Percentiles rank a stretch among this genome's conserved stretches.
Conservation (phyloP, 2,329 filamentous ascomycete species). For the Diaporthe destruens region DNA sequence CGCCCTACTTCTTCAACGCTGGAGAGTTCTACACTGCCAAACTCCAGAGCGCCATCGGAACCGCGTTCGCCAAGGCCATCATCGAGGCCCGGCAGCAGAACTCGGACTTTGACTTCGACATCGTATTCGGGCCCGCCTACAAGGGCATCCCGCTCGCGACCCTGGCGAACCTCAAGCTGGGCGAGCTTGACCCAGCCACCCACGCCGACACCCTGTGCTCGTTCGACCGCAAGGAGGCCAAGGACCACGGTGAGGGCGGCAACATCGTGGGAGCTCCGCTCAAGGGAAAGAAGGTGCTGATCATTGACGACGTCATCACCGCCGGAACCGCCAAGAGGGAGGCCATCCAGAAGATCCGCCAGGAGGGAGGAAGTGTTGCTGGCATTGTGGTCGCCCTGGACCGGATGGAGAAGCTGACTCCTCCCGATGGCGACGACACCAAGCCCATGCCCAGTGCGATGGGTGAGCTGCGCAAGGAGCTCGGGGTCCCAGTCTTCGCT, state of each 20-base stretch:
- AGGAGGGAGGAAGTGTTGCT: constrained; percentile 85
- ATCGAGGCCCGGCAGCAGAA: constrained; percentile 58
- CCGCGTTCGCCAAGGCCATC: constrained; percentile 82
- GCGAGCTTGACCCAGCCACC: constrained; percentile 72
- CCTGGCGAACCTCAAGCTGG: constrained; percentile 80
- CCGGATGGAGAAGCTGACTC: constrained; percentile 84
- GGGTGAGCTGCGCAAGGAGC: constrained; percentile 86
- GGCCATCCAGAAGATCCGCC: constrained; percentile 88
- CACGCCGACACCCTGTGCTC: constrained; percentile 83
- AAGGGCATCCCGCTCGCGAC: constrained; percentile 95
- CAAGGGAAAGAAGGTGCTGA: constrained; percentile 86
- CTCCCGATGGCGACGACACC: constrained; percentile 73
- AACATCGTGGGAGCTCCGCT: constrained; percentile 90
- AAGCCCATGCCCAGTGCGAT: constrained; percentile 83
- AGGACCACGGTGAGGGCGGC: constrained; percentile 95
- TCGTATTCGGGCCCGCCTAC: constrained; percentile 95
- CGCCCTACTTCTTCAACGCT: constrained; percentile 98
- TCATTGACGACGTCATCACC: constrained; percentile 97
- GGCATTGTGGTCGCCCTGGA: constrained; percentile 92
- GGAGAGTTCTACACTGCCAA: constrained; percentile 88
- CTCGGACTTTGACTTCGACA: constrained; percentile 73
- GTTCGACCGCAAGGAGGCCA: constrained; percentile 96
- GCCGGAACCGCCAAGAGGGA: constrained; percentile 95
- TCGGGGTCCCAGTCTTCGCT: constrained; percentile 83
- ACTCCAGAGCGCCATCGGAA: constrained; percentile 81